A percentile compares a stretch with the other conserved stretches of the same genome.
These are phyloP conservation scores for Sclerotinia glacialis DNA, from an alignment of 2,329 filamentous ascomycete species.

Conservation along the genomic window DNA sequence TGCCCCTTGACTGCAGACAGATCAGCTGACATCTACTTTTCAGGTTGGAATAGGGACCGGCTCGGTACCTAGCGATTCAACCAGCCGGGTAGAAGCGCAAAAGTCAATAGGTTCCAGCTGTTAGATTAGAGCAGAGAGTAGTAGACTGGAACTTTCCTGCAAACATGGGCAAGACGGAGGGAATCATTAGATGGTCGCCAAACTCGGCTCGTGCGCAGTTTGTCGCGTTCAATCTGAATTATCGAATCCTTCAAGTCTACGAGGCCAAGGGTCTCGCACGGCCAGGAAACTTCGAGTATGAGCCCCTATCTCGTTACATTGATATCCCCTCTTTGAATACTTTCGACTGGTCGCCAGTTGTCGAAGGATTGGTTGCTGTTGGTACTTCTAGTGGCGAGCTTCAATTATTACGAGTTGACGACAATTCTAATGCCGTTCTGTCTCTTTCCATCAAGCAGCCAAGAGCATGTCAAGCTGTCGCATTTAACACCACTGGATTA, in stretches of 20 bases:
- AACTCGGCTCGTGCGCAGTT: constrained; percentile 58
- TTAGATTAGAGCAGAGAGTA: background rate
- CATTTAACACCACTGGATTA: constrained; percentile 69
- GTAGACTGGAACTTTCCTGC: background rate
- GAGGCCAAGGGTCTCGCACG: constrained; percentile 55
- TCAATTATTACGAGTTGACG: constrained; percentile 69
- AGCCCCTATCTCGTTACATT: constrained; percentile 57
- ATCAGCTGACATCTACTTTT: constrained; percentile 12
- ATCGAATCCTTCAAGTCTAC: constrained; percentile 61
- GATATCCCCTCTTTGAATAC: constrained; percentile 62
- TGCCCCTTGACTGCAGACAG: background rate
- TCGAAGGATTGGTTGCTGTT: constrained; percentile 67
- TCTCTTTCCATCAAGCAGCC: constrained; percentile 72
- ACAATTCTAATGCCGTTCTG: constrained; percentile 61
- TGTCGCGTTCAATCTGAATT: constrained; percentile 63
- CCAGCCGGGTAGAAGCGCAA: background rate
- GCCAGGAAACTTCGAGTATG: constrained; percentile 55
- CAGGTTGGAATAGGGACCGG: background rate
- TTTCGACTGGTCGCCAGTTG: constrained; percentile 63
- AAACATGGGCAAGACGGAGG: constrained; percentile 39
- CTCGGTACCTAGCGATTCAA: background rate
- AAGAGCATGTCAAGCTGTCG: constrained; percentile 76
- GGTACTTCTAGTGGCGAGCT: constrained; percentile 74
- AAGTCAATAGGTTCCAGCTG: background rate
- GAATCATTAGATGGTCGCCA: constrained; percentile 65